Percentiles rank a stretch among this genome's conserved stretches.
Evolutionary conservation across 805 yeast genomes (phyloP).

Genomic region (Lipomyces mesembrius): DNA sequence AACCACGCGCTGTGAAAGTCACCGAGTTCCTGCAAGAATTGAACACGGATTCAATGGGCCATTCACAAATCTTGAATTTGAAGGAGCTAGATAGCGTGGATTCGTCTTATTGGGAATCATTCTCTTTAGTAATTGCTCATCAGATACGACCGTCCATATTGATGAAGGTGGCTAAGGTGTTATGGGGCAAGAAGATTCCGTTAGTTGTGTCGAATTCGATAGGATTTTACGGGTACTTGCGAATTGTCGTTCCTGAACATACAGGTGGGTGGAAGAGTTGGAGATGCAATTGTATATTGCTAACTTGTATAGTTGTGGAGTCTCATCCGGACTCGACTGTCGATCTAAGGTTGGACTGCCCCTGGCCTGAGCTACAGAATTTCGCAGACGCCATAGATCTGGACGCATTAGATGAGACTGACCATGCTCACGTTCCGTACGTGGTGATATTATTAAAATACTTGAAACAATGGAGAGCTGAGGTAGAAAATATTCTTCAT

Average conservation of each 20-base stretch:
- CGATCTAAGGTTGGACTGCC: constrained; percentile 67
- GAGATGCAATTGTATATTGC: neutral
- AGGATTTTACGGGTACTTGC: constrained; percentile 70
- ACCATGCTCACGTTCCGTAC: constrained; percentile 70
- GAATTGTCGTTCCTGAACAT: constrained; percentile 59
- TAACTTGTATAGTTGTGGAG: constrained; percentile 52
- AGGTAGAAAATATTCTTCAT: constrained; percentile 33
- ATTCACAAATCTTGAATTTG: constrained; percentile 30
- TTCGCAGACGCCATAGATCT: constrained; percentile 60
- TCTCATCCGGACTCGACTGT: constrained; percentile 68
- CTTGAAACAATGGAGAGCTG: constrained; percentile 49
- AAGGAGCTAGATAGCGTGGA: constrained; percentile 18
- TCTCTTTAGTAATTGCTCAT: constrained; percentile 55
- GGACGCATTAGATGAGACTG: constrained; percentile 50
- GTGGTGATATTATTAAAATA: constrained; percentile 64
- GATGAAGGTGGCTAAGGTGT: constrained; percentile 44
- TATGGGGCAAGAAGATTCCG: constrained; percentile 58
- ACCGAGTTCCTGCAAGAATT: constrained; percentile 55
- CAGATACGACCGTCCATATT: constrained; percentile 44
- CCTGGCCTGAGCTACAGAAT: constrained; percentile 70
- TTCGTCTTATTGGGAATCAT: constrained; percentile 54
- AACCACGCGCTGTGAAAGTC: constrained; percentile 49
- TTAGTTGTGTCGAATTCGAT: constrained; percentile 55
- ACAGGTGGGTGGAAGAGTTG: constrained; percentile 48
- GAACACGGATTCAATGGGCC: constrained; percentile 62